These are phyloP conservation scores for Botrytis cinerea DNA, from an alignment of 2,329 filamentous ascomycete genomes.

Conservation along the genomic window DNA sequence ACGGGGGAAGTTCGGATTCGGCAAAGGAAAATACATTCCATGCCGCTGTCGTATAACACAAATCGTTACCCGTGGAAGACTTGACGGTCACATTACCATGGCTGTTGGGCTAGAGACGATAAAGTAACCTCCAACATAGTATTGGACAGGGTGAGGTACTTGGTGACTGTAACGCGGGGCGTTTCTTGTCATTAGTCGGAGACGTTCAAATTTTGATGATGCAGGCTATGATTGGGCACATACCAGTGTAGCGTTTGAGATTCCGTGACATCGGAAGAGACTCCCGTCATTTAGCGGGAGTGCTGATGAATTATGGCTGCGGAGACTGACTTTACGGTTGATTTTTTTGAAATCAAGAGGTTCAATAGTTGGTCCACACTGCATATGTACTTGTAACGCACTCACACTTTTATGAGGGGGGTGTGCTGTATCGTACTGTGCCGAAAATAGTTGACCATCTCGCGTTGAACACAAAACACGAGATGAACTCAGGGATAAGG, in stretches of 20 bases:
- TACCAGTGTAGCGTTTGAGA: neutral
- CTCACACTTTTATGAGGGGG: neutral
- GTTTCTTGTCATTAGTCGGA: constrained; percentile 5
- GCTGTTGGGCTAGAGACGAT: constrained; percentile 1
- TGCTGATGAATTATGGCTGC: constrained; percentile 5
- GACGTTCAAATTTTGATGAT: neutral
- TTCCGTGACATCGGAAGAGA: constrained; percentile 15
- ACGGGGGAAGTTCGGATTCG: constrained; percentile 11
- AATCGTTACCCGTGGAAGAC: constrained; percentile 11
- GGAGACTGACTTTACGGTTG: neutral
- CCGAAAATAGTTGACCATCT: neutral
- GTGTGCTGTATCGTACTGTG: neutral
- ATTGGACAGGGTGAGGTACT: neutral
- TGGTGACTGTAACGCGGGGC: constrained; percentile 8
- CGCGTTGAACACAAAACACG: constrained; percentile 9
- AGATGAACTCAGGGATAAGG: constrained; percentile 20
- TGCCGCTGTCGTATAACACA: constrained; percentile 16
- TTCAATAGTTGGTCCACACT: neutral
- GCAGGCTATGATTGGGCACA: neutral
- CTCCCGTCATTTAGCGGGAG: neutral
- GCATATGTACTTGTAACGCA: constrained; percentile 11
- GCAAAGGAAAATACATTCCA: constrained; percentile 17
- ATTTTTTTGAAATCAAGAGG: neutral
- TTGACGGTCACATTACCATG: constrained; percentile 16
- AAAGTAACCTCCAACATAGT: constrained; percentile 1